These are phyloP conservation scores for Musa schizocarpa DNA, from an alignment of 176 grass and related monocot genomes.

Conservation along the genomic window DNA sequence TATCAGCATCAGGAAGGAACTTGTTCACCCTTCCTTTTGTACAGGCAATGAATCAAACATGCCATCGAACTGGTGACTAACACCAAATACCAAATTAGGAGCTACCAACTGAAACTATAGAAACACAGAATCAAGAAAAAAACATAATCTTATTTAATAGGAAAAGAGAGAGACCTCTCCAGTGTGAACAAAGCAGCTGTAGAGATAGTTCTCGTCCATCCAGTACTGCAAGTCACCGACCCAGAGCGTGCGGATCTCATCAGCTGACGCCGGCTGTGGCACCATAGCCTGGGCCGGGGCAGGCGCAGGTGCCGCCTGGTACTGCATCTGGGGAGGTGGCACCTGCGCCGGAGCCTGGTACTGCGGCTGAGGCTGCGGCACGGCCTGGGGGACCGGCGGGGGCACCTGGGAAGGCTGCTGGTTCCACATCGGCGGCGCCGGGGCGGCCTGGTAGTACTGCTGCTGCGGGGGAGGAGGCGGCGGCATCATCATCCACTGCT, in stretches of 20 bases:
- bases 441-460: conserved; percentile 2
- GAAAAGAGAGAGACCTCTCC: neutral
- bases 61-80: too few species aligned
- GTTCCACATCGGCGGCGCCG: conserved; percentile 22
- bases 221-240: conserved; percentile 66
- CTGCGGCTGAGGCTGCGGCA: conserved; percentile 10
- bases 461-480: conserved; percentile 1
- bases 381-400: conserved; percentile 3
- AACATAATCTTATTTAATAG: neutral
- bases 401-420: conserved; percentile 20
- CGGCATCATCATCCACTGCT: conserved; percentile 12
- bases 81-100: neutral
- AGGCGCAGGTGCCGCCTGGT: neutral
- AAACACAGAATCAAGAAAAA: neutral
- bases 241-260: conserved; percentile 55
- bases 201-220: conserved; percentile 69
- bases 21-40: too few species aligned
- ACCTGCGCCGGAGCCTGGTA: neutral
- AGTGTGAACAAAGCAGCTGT: conserved; percentile 32
- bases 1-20: too few species aligned
- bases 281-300: neutral
- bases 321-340: conserved; percentile 13
- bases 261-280: neutral
- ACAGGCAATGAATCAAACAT: too few species aligned
- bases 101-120: neutral